Percentiles rank a stretch among this genome's conserved stretches.
Evolutionary conservation across 1,284 basidiomycete genomes (phyloP).

Genomic region (Erythrobasidium hasegawianum): DNA sequence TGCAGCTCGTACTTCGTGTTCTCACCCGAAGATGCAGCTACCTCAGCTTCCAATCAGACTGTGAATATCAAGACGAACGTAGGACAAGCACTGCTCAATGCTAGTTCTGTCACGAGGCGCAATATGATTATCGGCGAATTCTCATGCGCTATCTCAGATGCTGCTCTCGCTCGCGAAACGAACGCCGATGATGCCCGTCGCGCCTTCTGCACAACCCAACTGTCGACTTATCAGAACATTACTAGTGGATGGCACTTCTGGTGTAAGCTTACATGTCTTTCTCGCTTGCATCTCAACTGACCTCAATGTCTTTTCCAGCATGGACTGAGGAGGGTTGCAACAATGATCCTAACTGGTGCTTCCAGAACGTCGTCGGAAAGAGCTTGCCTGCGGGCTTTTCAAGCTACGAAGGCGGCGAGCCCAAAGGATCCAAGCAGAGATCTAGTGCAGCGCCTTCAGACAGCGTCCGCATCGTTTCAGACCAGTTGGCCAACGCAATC

Average conservation of each 20-base stretch:
- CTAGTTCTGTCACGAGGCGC: not conserved
- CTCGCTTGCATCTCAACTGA: not conserved
- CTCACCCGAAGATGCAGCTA: not conserved
- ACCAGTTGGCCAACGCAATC: not conserved
- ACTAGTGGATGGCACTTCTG: constrained; percentile 4
- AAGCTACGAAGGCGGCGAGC: not conserved
- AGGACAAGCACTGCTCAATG: not conserved
- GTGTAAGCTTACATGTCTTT: not conserved
- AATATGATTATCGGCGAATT: constrained; percentile 1
- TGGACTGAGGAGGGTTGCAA: not conserved
- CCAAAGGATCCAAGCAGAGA: constrained; percentile 82
- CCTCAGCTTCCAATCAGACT: not conserved
- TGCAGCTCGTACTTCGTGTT: constrained; percentile 1
- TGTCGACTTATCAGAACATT: not conserved
- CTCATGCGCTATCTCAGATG: not conserved
- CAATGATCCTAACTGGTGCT: constrained; percentile 2
- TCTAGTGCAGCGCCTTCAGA: constrained; percentile 74
- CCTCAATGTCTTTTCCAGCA: not conserved
- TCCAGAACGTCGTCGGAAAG: constrained; percentile 3
- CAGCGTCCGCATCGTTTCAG: constrained; percentile 53
- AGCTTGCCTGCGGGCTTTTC: not conserved
- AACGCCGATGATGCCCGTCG: not conserved
- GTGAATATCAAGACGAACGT: not conserved
- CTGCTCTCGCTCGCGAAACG: not conserved
- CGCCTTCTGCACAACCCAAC: not conserved